phyloP scores from a whole-genome alignment of 768 basidiomycete genomes.

The Gymnopilus junonius region DNA sequence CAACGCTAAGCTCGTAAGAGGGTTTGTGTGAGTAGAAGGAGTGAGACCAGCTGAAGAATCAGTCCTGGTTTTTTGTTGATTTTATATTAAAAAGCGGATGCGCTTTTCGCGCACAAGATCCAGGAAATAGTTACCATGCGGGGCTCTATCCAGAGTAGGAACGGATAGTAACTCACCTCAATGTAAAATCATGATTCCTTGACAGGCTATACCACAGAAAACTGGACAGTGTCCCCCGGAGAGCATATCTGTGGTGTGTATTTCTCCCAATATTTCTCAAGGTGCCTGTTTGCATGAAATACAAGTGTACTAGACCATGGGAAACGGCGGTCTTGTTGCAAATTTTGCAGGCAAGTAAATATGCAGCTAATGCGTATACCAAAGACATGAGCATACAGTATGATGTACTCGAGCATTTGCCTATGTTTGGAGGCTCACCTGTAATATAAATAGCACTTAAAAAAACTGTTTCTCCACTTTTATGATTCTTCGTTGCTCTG shows the following conservation, averaged over 20 bases:
- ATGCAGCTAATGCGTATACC: too few relatives aligned
- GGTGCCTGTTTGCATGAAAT: too few relatives aligned
- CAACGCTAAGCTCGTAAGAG: constrained; percentile 14
- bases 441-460: too few relatives aligned
- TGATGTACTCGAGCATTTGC: too few relatives aligned
- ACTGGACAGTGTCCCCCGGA: not conserved
- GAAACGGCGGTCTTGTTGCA: too few relatives aligned
- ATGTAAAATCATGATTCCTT: not conserved
- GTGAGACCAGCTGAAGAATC: constrained; percentile 16
- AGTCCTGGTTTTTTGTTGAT: not conserved
- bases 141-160: not conserved
- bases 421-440: too few relatives aligned
- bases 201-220: not conserved
- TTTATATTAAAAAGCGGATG: not conserved
- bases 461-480: too few relatives aligned
- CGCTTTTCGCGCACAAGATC: not conserved
- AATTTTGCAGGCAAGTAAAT: too few relatives aligned
- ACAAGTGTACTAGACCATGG: too few relatives aligned
- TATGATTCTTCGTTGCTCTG: too few relatives aligned
- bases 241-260: not conserved
- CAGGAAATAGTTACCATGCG: not conserved
- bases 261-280: not conserved
- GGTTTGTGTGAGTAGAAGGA: not conserved
- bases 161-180: not conserved
- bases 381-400: too few relatives aligned